A percentile compares a stretch with the other conserved stretches of the same genome.
Conservation (phyloP, 441 rosid species). For the Isatis lusitanica region DNA sequence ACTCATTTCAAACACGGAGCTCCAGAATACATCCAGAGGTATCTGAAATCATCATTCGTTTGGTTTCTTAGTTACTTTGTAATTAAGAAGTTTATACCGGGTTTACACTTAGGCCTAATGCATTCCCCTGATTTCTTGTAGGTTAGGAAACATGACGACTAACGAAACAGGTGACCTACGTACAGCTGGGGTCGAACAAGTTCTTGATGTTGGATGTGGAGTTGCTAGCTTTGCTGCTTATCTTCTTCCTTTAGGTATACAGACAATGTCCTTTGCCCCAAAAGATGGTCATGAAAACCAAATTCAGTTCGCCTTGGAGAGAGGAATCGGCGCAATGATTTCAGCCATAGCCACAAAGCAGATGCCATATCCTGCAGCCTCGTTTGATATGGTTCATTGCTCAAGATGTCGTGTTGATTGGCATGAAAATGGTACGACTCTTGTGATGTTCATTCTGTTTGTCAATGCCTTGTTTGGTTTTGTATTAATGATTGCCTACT, state of each 20-base stretch:
- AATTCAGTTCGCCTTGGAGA: slow-evolving; percentile 96
- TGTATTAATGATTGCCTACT: background rate
- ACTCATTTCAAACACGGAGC: slow-evolving; percentile 98
- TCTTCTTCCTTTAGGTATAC: slow-evolving; percentile 65
- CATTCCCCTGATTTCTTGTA: background rate
- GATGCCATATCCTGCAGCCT: slow-evolving; percentile 79
- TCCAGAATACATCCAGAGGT: slow-evolving; percentile 89
- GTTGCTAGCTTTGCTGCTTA: slow-evolving; percentile 99
- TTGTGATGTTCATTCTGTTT: slow-evolving; percentile 13
- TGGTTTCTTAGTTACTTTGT: background rate
- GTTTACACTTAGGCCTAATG: background rate
- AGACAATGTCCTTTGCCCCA: slow-evolving; percentile 86
- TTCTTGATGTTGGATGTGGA: slow-evolving; percentile 92
- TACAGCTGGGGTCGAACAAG: slow-evolving; percentile 84
- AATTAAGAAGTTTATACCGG: background rate
- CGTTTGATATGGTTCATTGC: slow-evolving; percentile 93
- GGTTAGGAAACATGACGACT: slow-evolving; percentile 89
- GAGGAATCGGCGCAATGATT: slow-evolving; percentile 94
- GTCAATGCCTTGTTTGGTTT: slow-evolving; percentile 13
- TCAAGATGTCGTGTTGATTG: slow-evolving; percentile 98
- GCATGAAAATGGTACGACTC: slow-evolving; percentile 85
- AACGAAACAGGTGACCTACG: slow-evolving; percentile 74
- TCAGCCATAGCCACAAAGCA: slow-evolving; percentile 91
- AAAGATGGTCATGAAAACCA: slow-evolving; percentile 98
- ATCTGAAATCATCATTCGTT: background rate